Base-by-base conservation (phyloP, 2,329 filamentous ascomycete species). In the Dendryphion nanum region DNA sequence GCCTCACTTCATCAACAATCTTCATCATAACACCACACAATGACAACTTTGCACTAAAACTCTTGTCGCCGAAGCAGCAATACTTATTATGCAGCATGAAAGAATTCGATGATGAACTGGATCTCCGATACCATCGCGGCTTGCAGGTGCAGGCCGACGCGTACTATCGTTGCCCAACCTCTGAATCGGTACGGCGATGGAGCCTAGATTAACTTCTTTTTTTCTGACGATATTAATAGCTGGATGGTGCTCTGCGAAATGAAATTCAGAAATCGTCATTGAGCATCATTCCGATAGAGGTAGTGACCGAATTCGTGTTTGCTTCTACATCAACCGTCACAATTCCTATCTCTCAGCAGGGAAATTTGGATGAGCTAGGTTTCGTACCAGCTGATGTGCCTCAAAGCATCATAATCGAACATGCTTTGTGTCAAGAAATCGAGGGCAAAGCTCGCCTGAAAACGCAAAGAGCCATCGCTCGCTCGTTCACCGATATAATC, bases 301-400 rank as follows among this genome's bases (percentile, higher is more conserved):
- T 59, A 16, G 54, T 55, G n/a, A 61, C 59, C 6, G 57, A 60
- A 30, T 63, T 63, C 35, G 40, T 64, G 23, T 61, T 63, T 40
- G 50, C 44, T 15, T 38, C 42, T 20, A 31, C 45, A 18, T 63
- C 57, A n/a, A 59, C 53, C 37, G 50, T 61, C 39, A 61, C 61
- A 16, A 38, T 64, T 13, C 46, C 53, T 30, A 50, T 56, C 31
- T 48, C 48, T 8, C 53, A 58, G 21, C 61, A 63, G 34, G 37
- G 37, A 12, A 47, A 50, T 33, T 38, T 63, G 12, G 47, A 55
- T 14, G 39, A 37, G 7, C 43, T 63, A 12, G 41, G 33, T 15
- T 54, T 63, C 30, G 33, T 61, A 19, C 53, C 56, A 13, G 50
- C 55, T 21, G 41, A 55, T 13, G 51, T 53, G 34, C 41, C 53